A percentile compares a stretch with the other conserved stretches of the same genome.
Conservation (phyloP, 305 asterid genomes). For the Petunia hybrid region DNA sequence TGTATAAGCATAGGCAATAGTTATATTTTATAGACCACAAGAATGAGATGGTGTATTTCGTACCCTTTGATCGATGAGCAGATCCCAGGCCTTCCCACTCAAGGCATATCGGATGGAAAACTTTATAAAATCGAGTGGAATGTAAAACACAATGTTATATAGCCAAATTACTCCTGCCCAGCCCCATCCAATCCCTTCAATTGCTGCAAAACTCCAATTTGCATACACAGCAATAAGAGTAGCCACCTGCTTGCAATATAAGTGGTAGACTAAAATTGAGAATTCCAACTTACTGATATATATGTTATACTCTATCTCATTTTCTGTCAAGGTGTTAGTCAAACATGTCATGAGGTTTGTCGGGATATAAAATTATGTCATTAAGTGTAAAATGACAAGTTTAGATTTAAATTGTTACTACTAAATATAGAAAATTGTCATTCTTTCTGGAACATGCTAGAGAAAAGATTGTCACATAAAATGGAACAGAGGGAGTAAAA, state of each 20-base stretch:
- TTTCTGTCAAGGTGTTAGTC: too few species aligned
- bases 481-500: too few species aligned
- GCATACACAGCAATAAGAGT: conserved; percentile 65
- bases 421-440: too few species aligned
- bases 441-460: too few species aligned
- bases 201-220: conserved; percentile 62
- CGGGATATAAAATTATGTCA: conserved; percentile 78
- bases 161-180: conserved; percentile 44
- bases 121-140: conserved; percentile 74
- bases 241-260: conserved; percentile 50
- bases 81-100: conserved; percentile 75
- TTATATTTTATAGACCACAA: background rate
- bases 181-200: too few species aligned
- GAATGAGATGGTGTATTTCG: conserved; percentile 20
- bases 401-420: too few species aligned
- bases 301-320: background rate
- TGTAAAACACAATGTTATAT: conserved; percentile 60
- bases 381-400: conserved; percentile 45
- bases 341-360: background rate
- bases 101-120: conserved; percentile 61
- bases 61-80: conserved; percentile 85
- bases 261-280: too few species aligned
- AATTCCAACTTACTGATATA: too few species aligned
- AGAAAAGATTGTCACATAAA: too few species aligned
- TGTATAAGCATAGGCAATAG: too few species aligned